A percentile compares a stretch with the other conserved stretches of the same genome.
Conservation (phyloP, 2,329 filamentous ascomycete species). For the Penicillium sp. region DNA sequence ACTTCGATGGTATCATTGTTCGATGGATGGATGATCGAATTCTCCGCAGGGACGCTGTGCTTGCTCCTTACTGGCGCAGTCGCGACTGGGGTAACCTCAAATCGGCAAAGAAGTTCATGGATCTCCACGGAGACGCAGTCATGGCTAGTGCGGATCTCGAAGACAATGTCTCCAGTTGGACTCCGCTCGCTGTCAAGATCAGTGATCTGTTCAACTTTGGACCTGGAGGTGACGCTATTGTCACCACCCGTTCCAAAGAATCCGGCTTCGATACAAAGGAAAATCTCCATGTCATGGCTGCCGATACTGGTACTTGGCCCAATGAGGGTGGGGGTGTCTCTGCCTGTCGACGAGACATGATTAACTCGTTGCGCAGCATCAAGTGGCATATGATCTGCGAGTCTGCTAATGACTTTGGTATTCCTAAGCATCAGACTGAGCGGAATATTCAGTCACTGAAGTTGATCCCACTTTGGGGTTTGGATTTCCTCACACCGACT, state of each 20-base stretch:
- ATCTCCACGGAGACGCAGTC: conserved; percentile 48
- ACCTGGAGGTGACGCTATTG: conserved; percentile 53
- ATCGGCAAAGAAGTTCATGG: conserved; percentile 46
- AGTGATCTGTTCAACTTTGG: conserved; percentile 54
- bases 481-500: conserved; percentile 53
- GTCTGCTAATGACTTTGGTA: conserved; percentile 55
- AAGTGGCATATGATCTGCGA: conserved; percentile 57
- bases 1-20: conserved; percentile 50
- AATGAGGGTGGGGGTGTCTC: conserved; percentile 56
- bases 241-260: conserved; percentile 50
- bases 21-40: conserved; percentile 54
- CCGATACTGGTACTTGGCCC: conserved; percentile 55
- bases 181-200: conserved; percentile 51
- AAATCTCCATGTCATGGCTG: conserved; percentile 52
- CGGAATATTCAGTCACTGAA: conserved; percentile 56
- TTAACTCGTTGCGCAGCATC: conserved; percentile 54
- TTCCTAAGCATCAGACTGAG: conserved; percentile 57
- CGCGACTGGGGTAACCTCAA: conserved; percentile 46
- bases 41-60: conserved; percentile 47
- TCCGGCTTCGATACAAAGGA: conserved; percentile 50
- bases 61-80: conserved; percentile 47
- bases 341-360: conserved; percentile 55
- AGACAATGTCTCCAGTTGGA: conserved; percentile 54
- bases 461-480: conserved; percentile 54
- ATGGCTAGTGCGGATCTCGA: conserved; percentile 54